Evolutionary conservation across 2,329 filamentous ascomycete species (phyloP), one percentile per base, ranked within the genome.

Genomic region (Plectosphaerella sp.): DNA sequence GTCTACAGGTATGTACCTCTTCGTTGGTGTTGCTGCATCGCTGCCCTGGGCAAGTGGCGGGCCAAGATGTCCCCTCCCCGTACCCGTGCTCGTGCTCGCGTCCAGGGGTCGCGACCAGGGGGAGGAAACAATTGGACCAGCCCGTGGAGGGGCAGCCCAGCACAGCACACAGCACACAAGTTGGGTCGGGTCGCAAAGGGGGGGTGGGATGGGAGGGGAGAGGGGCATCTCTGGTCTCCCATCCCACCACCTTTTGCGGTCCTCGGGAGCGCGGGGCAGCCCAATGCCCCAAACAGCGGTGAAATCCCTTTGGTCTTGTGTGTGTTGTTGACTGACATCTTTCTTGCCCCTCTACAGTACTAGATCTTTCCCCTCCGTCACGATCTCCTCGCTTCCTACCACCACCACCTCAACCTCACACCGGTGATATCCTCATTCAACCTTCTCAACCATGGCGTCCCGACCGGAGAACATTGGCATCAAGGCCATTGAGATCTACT

Each of bases 401-500:
- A 22, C 22, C 22, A 22, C 22, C 47, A 52, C 36, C 47, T 36
- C 41, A 46, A 22, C 45, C 8, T 42, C 28, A 33, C 28, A 33
- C 28, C 28, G 28, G 28, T 12, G 28, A 33, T 33, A 33, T 33
- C 28, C 28, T 33, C 28, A 33, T 22, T 45, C 42, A 45, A n/a
- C 11, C 18, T 18, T n/a, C n/a, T 43, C 64, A 76, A 56, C 54
- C 28, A 92, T 91, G 88, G 81, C 87, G 67, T 70, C 85, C 62
- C 86, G 88, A 74, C 88, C 89, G 59, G 84, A 91, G 73, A 93
- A 93, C 76, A 87, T 94, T 72, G 89, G 89, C 81, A 91, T 94
- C 70, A 93, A 94, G 79, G 89, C 88, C 87, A 89, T 94, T 72
- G 89, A 94, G 71, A 83, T 94, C 68, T 94, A 94, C 73, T 89